phyloP scores from a whole-genome alignment of 306 rosid species.

The Rosa lucieae region DNA sequence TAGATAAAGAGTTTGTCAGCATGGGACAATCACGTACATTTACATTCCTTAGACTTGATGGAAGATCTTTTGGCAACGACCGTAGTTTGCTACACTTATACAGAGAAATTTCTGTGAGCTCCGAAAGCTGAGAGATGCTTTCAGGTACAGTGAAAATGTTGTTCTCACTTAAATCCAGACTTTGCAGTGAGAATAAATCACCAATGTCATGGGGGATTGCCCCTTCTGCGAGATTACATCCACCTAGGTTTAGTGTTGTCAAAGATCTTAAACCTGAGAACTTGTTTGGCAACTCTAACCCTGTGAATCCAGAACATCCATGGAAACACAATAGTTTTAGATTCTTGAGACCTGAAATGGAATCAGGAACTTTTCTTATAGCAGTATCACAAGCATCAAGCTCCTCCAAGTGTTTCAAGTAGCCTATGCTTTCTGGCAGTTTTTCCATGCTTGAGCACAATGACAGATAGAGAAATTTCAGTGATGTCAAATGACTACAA shows the following conservation, averaged over 20 bases:
- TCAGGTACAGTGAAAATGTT: constrained; percentile 9
- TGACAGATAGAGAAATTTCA: neutral
- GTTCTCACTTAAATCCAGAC: constrained; percentile 22
- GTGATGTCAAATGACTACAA: neutral
- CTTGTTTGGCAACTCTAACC: neutral
- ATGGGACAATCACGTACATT: neutral
- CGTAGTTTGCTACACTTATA: constrained; percentile 7
- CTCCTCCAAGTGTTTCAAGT: constrained; percentile 10
- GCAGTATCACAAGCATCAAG: constrained; percentile 22
- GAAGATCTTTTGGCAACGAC: constrained; percentile 10
- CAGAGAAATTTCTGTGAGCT: constrained; percentile 15
- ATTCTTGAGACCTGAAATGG: neutral
- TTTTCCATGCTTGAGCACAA: neutral
- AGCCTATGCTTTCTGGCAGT: constrained; percentile 17
- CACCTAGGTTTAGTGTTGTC: constrained; percentile 8
- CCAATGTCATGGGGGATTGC: constrained; percentile 12
- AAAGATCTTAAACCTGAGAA: neutral
- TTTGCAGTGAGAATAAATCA: constrained; percentile 11
- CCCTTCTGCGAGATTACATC: constrained; percentile 13
- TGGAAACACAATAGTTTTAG: constrained; percentile 7
- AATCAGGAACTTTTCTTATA: constrained; percentile 1
- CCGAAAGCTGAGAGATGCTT: constrained; percentile 11
- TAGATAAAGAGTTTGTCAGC: neutral
- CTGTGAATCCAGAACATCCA: neutral
- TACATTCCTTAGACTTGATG: neutral